Percentiles rank a stretch among this genome's conserved stretches.
phyloP scores from a whole-genome alignment of 768 basidiomycete genomes.

The Sistotremastrum niveocremeum region DNA sequence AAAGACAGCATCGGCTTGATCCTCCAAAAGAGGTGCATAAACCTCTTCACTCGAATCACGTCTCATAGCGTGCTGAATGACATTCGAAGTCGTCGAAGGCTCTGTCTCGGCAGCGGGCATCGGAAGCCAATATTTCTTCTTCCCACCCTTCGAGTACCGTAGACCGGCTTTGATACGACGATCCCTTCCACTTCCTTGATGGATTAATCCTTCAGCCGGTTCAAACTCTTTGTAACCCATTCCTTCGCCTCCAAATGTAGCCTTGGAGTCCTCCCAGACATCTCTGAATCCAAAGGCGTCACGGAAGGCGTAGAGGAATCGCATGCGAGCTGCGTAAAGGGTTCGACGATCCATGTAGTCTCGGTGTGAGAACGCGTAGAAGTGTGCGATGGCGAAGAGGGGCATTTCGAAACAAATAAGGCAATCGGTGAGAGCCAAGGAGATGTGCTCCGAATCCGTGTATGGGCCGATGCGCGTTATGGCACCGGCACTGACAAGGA shows the following conservation, averaged over 20 bases:
- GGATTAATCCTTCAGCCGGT: slow-evolving; percentile 86
- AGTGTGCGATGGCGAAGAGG: slow-evolving; percentile 86
- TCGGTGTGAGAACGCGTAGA: slow-evolving; percentile 84
- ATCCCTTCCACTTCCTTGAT: slow-evolving; percentile 78
- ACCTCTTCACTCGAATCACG: slow-evolving; percentile 40
- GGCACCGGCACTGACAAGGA: slow-evolving; percentile 69
- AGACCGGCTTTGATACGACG: slow-evolving; percentile 83
- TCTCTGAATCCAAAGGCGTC: slow-evolving; percentile 84
- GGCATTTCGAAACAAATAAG: slow-evolving; percentile 98
- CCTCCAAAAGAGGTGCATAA: slow-evolving; percentile 59
- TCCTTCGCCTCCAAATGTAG: slow-evolving; percentile 74
- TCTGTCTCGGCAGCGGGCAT: slow-evolving; percentile 33
- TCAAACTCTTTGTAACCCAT: slow-evolving; percentile 97
- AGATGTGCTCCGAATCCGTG: slow-evolving; percentile 79
- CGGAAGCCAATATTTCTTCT: slow-evolving; percentile 92
- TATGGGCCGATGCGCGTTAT: slow-evolving; percentile 79
- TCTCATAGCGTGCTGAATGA: slow-evolving; percentile 16
- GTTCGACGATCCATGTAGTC: slow-evolving; percentile 65
- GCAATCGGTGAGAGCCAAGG: slow-evolving; percentile 78
- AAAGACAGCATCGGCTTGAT: slow-evolving; percentile 49
- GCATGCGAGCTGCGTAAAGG: slow-evolving; percentile 76
- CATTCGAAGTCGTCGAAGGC: slow-evolving; percentile 8
- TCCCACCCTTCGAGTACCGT: slow-evolving; percentile 83
- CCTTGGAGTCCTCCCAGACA: slow-evolving; percentile 71
- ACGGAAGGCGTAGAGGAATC: slow-evolving; percentile 70